Evolutionary conservation across 2,329 filamentous ascomycete genomes (phyloP), one percentile per base, ranked within the genome.

Genomic region (Monilinia polystroma): DNA sequence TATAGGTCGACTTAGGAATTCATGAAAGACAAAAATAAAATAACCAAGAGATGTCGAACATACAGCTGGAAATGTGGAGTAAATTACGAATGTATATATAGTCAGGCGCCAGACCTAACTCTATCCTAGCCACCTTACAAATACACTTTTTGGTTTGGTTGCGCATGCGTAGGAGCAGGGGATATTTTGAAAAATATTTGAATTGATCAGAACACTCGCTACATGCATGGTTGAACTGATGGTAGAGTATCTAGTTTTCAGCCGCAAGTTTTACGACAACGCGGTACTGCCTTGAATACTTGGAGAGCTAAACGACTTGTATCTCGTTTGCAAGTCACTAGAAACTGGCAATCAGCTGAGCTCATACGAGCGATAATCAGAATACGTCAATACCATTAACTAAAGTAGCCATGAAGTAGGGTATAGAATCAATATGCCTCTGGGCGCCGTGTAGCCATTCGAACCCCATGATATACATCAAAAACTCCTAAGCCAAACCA

Each of bases 401-500:
- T 65, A 57, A 59, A n/a, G 32, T 59, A 65, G 63, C 53, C 62
- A 58, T 49, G 54, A 59, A 65, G 54, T 49, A 65, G 63, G 63
- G 63, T 65, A 65, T 65, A 65, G 18, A 65, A 35, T 65, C 63
- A 65, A 65, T 47, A 59, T 65, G 54, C 54, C 62, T 47, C 53
- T 65, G 18, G 43, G 63, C 63, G 53, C 63, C 63, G 52, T 65
- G 20, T 58, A 58, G 63, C 63, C 63, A 38, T 59, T 59, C 54
- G 32, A 41, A 66, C 53, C 64, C 64, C 64, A 63, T 66, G 64
- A 63, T 66, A 49, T 63, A 66, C 56, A 66, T 54, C 35, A 53
- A 49, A 29, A 62, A 45, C 20, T 29, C 64, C 58, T 38, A 49
- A 8, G 23, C 38, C 49, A 54, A 60, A 38, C 58, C 64, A 26